Evolutionary conservation across 202 grass and related monocot species (phyloP).

Genomic region (Eragrostis tef): DNA sequence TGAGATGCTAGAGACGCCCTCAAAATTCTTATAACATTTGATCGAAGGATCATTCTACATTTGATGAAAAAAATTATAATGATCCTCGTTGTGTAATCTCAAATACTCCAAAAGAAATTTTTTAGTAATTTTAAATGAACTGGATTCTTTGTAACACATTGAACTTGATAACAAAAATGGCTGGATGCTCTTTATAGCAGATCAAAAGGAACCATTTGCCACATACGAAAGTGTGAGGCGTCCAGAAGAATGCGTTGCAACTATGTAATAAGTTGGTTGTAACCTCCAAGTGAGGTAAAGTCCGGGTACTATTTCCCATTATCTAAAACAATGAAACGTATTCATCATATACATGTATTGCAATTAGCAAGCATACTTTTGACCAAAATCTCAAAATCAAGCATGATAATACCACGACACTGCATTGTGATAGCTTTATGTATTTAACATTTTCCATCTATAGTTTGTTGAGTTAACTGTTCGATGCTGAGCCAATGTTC

Average conservation of each 20-base stretch:
- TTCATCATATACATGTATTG: neutral
- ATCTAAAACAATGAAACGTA: neutral
- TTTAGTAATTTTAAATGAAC: neutral
- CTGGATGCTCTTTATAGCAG: neutral
- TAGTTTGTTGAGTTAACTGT: neutral
- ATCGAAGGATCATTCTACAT: slow-evolving; percentile 1
- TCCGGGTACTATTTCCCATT: too few relatives aligned
- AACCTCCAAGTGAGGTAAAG: too few relatives aligned
- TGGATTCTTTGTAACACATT: too few relatives aligned
- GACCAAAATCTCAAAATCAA: neutral
- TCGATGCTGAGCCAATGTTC: neutral
- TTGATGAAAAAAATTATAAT: neutral
- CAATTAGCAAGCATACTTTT: neutral
- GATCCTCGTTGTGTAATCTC: slow-evolving; percentile 26
- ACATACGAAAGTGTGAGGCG: neutral
- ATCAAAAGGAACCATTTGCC: neutral
- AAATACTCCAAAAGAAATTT: slow-evolving; percentile 19
- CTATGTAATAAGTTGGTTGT: too few relatives aligned
- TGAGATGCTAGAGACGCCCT: neutral
- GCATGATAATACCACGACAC: neutral
- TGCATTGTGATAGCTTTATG: neutral
- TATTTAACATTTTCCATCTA: neutral
- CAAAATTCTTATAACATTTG: neutral
- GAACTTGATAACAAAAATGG: neutral
- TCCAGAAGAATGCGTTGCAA: too few relatives aligned